phyloP scores from a whole-genome alignment of 495 filamentous ascomycete species.

The Neurospora sp. region DNA sequence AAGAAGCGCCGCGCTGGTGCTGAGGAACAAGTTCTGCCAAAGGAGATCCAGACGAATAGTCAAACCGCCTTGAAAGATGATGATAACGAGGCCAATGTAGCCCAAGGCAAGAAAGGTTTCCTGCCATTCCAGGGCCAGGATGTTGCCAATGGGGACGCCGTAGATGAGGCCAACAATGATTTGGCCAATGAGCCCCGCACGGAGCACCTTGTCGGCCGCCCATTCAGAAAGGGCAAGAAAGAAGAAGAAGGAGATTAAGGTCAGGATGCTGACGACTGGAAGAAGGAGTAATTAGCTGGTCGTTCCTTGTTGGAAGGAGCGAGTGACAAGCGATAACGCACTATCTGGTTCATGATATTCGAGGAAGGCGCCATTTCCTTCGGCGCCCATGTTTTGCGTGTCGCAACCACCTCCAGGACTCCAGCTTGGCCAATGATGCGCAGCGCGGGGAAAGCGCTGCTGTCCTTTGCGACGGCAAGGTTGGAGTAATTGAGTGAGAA shows the following conservation, averaged over 20 bases:
- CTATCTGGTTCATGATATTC: slow-evolving; percentile 16
- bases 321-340: background rate
- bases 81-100: slow-evolving; percentile 62
- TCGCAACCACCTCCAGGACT: background rate
- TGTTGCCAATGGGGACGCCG: slow-evolving; percentile 47
- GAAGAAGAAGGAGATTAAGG: slow-evolving; percentile 53
- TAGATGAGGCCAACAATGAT: slow-evolving; percentile 63
- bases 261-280: slow-evolving; percentile 40
- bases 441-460: background rate
- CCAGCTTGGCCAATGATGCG: background rate
- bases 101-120: slow-evolving; percentile 56
- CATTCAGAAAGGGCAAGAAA: slow-evolving; percentile 51
- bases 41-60: slow-evolving; percentile 51
- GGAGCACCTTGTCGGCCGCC: slow-evolving; percentile 50
- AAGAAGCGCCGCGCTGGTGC: slow-evolving; percentile 48
- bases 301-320: background rate
- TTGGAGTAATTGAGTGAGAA: background rate
- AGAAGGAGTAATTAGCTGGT: background rate
- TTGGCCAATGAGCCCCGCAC: slow-evolving; percentile 67
- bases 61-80: slow-evolving; percentile 70
- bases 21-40: slow-evolving; percentile 49
- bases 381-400: background rate
- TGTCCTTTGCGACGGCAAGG: background rate
- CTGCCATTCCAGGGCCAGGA: slow-evolving; percentile 42
- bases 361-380: slow-evolving; percentile 10